These are phyloP conservation scores for Aspergillus asperescens DNA, from an alignment of 495 filamentous ascomycete genomes.

Conservation along the genomic window DNA sequence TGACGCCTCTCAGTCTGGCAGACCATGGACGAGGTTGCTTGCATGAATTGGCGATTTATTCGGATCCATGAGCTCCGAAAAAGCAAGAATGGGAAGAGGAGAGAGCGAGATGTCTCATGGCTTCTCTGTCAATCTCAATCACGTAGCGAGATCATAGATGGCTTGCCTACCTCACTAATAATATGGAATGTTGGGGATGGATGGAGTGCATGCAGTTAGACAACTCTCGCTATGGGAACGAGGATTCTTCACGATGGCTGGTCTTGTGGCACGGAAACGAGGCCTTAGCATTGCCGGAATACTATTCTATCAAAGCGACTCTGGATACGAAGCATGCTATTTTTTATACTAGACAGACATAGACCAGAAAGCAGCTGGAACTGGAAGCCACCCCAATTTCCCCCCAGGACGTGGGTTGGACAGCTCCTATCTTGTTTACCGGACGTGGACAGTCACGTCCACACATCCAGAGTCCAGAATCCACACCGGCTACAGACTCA, in stretches of 20 bases:
- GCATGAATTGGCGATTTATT: slow-evolving; percentile 2
- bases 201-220: background rate
- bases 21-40: slow-evolving; percentile 1
- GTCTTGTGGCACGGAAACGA: background rate
- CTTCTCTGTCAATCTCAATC: no score
- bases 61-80: slow-evolving; percentile 1
- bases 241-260: slow-evolving; percentile 2
- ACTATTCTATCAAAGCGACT: background rate
- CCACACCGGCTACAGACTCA: background rate
- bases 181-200: slow-evolving; percentile 6
- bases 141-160: background rate
- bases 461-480: background rate
- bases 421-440: background rate
- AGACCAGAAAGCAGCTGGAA: background rate
- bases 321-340: background rate
- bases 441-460: background rate
- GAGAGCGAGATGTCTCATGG: background rate
- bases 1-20: background rate
- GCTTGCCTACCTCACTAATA: background rate
- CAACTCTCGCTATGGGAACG: background rate
- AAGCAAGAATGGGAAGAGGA: slow-evolving; percentile 7
- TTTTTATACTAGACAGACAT: background rate
- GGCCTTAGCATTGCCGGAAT: background rate
- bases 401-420: background rate
- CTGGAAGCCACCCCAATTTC: background rate